Conservation (phyloP, 257 asterid genomes). For the Catharanthus roseus region DNA sequence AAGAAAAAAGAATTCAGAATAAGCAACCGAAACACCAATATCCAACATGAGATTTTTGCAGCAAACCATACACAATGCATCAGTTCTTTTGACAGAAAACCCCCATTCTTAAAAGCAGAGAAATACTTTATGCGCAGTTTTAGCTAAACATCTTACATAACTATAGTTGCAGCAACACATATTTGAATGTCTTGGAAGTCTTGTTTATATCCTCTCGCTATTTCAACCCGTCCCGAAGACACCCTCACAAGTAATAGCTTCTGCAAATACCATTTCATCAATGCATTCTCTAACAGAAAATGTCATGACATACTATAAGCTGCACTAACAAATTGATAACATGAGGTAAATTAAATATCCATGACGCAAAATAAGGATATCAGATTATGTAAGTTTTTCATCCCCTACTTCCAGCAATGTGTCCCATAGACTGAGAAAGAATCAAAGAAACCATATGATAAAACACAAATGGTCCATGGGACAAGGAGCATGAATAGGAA, state of each 20-base stretch:
- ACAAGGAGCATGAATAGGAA: background rate
- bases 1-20: background rate
- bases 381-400: background rate
- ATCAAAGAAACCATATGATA: background rate
- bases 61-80: background rate
- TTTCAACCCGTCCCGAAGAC: background rate
- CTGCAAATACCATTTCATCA: constrained; percentile 10
- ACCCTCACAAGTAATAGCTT: background rate
- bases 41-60: background rate
- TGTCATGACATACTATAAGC: background rate
- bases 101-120: too few species aligned
- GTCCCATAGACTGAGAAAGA: background rate
- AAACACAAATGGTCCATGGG: background rate
- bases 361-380: background rate
- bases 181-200: constrained; percentile 9
- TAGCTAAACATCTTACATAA: background rate
- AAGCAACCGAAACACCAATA: background rate
- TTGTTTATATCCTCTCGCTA: background rate
- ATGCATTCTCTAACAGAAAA: background rate
- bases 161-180: background rate
- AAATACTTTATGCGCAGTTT: background rate
- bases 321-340: too few species aligned
- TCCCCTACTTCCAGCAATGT: background rate
- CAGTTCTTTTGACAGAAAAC: background rate
- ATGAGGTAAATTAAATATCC: too few species aligned